These are phyloP conservation scores for Aspergillus piperis DNA, from an alignment of 2,329 filamentous ascomycete genomes.

Conservation along the genomic window DNA sequence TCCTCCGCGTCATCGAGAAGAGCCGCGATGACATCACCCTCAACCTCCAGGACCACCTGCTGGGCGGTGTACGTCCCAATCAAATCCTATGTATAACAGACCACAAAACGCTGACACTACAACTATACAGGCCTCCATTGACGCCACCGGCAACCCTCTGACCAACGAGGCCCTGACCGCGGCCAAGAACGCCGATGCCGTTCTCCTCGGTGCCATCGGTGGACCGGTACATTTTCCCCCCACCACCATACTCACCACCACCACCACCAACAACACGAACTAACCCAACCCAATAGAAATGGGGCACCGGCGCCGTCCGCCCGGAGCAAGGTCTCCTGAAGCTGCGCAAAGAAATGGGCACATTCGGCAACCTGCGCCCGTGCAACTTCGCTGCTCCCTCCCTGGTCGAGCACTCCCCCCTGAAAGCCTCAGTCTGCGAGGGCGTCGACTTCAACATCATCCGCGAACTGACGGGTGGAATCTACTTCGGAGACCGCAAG, in stretches of 20 bases:
- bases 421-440: conserved; percentile 81
- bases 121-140: conserved; percentile 73
- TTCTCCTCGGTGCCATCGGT: conserved; percentile 90
- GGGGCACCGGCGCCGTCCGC: conserved; percentile 83
- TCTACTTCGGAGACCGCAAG: conserved; percentile 90
- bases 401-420: conserved; percentile 79
- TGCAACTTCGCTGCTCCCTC: conserved; percentile 92
- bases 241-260: not conserved
- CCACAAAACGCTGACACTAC: not conserved
- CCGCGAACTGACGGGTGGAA: conserved; percentile 86
- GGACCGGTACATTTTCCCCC: conserved; percentile 64
- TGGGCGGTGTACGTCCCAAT: conserved; percentile 77
- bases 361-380: conserved; percentile 92
- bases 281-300: conserved; percentile 59
- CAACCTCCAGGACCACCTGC: conserved; percentile 84
- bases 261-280: not conserved
- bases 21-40: conserved; percentile 73
- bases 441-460: conserved; percentile 92
- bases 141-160: conserved; percentile 74
- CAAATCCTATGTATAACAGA: not conserved
- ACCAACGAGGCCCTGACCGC: conserved; percentile 81
- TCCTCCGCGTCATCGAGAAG: conserved; percentile 77
- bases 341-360: conserved; percentile 89
- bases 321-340: conserved; percentile 89
- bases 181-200: conserved; percentile 81